Evolutionary conservation across 345 rosid genomes (phyloP), one percentile per base, ranked within the genome.

Genomic region (Brassica cretica): DNA sequence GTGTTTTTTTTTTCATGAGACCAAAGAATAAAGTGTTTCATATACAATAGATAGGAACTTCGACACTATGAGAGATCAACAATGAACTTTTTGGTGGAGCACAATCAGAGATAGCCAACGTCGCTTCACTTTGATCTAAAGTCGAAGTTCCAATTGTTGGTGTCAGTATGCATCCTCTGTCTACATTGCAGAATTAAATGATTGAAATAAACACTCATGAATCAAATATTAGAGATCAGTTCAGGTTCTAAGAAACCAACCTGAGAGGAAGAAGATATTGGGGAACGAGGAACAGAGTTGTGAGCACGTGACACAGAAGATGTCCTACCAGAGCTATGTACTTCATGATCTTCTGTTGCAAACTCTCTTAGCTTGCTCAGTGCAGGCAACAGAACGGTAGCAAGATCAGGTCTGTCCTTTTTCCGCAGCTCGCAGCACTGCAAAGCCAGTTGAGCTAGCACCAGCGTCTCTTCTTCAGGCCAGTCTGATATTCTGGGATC

Each of bases 61-160:
- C 32, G 55, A 78, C 59, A 60, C 41, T 56, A 59, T 25, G 71
- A 16, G 29, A 67, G 69, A 46, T 58, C 68, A 73, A 72, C 59
- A 72, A 51, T 67, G 66, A 62, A 51, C 39, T 74, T 46, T 41
- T 39, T 39, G 72, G 72, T 62, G 39, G 30, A 63, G 84, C 58
- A 82, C 87, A 85, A 30, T 81, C 19, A 81, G 29, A 62, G 46
- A 75, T 71, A 59, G 75, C 88, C 79, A 70, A 58, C 70, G 62
- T 44, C 46, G 62, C 78, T 51, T 77, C 46, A 49, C 58, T 68
- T 78, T 69, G 79, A 85, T 85, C 86, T 86, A 46, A 82, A 74
- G 73, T 72, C 70, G 82, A 85, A 74, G 83, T 85, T 76, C 83
- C 78, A 78, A 29, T 68, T 82, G 81, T 71, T 63, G 32, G 64